Conservation (phyloP, 148 eudicot genomes). For the Rhododendron kiyosumense region DNA sequence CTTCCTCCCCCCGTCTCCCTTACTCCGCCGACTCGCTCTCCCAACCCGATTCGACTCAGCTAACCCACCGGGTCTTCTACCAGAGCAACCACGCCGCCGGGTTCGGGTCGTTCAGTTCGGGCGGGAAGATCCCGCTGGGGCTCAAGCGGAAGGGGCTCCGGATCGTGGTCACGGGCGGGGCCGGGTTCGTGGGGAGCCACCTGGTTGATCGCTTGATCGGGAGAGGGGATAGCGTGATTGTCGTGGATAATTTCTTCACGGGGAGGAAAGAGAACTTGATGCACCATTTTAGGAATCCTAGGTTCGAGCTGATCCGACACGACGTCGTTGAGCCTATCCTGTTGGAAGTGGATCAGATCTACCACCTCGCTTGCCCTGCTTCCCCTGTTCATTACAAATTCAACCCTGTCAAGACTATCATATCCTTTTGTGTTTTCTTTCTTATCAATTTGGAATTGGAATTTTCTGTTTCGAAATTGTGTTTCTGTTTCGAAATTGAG, state of each 20-base stretch:
- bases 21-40: conserved; percentile 14
- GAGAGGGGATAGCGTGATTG: conserved; percentile 90
- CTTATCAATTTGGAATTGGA: background rate
- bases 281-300: conserved; percentile 89
- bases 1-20: conserved; percentile 10
- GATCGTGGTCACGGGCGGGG: conserved; percentile 96
- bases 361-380: conserved; percentile 97
- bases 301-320: conserved; percentile 87
- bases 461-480: too few species aligned
- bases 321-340: conserved; percentile 93
- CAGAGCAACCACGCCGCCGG: conserved; percentile 16
- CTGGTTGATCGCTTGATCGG: conserved; percentile 74
- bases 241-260: conserved; percentile 89
- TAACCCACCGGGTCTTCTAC: conserved; percentile 22
- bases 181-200: conserved; percentile 94
- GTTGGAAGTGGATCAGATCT: conserved; percentile 94
- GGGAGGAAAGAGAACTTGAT: conserved; percentile 87
- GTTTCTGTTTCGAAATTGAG: background rate
- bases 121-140: conserved; percentile 81
- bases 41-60: conserved; percentile 28
- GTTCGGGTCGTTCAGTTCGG: conserved; percentile 32
- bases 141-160: conserved; percentile 65
- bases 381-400: conserved; percentile 96
- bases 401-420: conserved; percentile 96
- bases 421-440: conserved; percentile 50